Conservation (phyloP, 139 green algal species). For the Chlorella sp. region DNA sequence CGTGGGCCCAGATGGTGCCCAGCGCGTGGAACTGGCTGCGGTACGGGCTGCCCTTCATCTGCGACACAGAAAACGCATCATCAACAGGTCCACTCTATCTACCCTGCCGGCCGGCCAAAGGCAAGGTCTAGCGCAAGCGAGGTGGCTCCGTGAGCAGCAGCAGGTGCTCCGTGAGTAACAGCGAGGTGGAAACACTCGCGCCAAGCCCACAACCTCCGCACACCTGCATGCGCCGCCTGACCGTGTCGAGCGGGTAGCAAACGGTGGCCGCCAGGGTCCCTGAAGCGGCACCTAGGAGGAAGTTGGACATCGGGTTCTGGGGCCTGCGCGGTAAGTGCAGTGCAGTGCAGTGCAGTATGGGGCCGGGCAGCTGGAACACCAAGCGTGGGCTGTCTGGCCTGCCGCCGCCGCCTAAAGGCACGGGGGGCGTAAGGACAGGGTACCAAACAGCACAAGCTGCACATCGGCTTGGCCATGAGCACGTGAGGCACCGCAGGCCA, state of each 20-base stretch:
- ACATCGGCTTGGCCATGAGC: no score
- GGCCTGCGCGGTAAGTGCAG: no score
- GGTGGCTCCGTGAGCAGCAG: background rate
- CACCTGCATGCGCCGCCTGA: slow-evolving; percentile 78
- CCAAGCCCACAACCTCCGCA: background rate
- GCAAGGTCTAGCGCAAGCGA: background rate
- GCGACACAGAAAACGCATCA: no score
- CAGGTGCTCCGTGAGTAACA: no score
- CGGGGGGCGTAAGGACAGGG: no score
- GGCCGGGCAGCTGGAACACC: background rate
- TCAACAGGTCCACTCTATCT: background rate
- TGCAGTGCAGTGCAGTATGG: no score
- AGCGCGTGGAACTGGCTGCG: slow-evolving; percentile 62
- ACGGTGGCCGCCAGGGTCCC: slow-evolving; percentile 70
- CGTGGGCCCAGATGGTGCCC: slow-evolving; percentile 50
- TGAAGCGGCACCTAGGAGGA: slow-evolving; percentile 61
- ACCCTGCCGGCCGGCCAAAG: background rate
- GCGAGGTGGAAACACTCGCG: background rate
- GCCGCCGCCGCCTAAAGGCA: no score
- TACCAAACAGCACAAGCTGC: no score
- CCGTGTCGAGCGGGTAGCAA: slow-evolving; percentile 91
- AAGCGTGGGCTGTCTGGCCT: no score
- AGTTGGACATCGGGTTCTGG: slow-evolving; percentile 60
- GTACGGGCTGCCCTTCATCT: slow-evolving; percentile 81
- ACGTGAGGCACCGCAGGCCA: no score